A percentile compares a stretch with the other conserved stretches of the same genome.
Conservation (phyloP, 169 alveolate species). For the Cyclospora cayetanensis region DNA sequence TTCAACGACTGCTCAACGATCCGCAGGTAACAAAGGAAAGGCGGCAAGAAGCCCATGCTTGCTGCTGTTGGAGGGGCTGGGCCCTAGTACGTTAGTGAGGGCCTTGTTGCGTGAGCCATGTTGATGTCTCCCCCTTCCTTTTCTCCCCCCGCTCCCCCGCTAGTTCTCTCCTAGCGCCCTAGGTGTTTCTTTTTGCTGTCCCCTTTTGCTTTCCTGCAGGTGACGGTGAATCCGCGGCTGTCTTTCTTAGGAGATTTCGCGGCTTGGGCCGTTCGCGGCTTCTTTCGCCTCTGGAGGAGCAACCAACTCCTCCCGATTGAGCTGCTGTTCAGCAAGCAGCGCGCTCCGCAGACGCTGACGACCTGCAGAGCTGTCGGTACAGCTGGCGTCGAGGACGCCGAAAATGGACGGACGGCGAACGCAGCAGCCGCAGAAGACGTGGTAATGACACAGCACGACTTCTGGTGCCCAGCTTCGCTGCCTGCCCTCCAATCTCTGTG, state of each 20-base stretch:
- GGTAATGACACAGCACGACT: neutral
- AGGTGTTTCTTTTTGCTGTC: neutral
- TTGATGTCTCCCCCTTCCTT: too few relatives aligned
- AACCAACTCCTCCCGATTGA: constrained; percentile 53
- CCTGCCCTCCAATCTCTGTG: constrained; percentile 50
- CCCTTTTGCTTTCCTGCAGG: neutral
- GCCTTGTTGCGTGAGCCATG: too few relatives aligned
- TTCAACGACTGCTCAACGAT: constrained; percentile 32
- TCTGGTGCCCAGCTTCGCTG: constrained; percentile 45
- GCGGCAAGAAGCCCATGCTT: neutral
- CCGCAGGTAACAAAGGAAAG: neutral
- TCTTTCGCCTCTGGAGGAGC: constrained; percentile 47
- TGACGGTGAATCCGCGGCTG: constrained; percentile 1
- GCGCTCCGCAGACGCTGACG: neutral
- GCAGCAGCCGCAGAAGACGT: constrained; percentile 35
- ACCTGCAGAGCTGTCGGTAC: neutral
- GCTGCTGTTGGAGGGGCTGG: neutral
- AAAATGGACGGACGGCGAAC: neutral
- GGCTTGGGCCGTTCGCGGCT: neutral
- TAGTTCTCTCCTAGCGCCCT: neutral
- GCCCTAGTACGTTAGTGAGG: too few relatives aligned
- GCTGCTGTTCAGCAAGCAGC: constrained; percentile 58
- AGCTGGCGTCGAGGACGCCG: neutral
- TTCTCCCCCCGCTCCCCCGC: neutral
- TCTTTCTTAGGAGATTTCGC: constrained; percentile 14